Evolutionary conservation across 2,329 filamentous ascomycete species (phyloP), one percentile per base, ranked within the genome.

Genomic region (Pochonia chlamydosporia): DNA sequence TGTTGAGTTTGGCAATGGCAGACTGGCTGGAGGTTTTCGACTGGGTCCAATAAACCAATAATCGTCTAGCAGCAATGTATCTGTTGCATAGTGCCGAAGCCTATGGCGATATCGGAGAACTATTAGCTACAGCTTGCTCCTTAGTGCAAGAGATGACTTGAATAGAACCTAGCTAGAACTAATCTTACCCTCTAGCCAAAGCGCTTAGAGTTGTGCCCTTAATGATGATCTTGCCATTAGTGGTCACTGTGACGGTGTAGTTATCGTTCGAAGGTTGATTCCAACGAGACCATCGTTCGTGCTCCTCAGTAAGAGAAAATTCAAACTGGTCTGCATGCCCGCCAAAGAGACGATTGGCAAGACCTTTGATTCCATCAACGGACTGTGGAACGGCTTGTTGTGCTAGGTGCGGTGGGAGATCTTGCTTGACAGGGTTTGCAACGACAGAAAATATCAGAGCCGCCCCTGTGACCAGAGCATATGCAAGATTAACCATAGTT

Each of bases 201-300:
- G 55, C 53, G 44, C 46, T 57, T 30, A 54, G 39, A 13, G 50
- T 52, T 3, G 52, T 56, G 16, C 53, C 55, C 25, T 54, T 46
- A 25, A 57, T 25, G 10, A 21, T 40, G 11, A 57, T 53, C 48
- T 49, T 57, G 20, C 52, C 49, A 14, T 24, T 18, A 13, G 40
- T 31, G 5, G 37, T n/a, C n/a, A n/a, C 37, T 3, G 43, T 20
- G 10, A 57, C 50, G 10, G 49, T 54, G 43, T 57, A 57, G 14
- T 53, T 51, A 40, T 57, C 55, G 14, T 56, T 56, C 10, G 35
- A 24, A 2, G 54, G 50, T n/a, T 39, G 43, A 20, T 57, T 54
- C 52, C 52, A 56, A 8, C 55, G 52, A 24, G 55, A 57, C 52
- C 49, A 56, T 9, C 44, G 42, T 9, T 49, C 48, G 11, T 50